Conservation (phyloP, 306 rosid genomes). For the Sesbania bispinosa region DNA sequence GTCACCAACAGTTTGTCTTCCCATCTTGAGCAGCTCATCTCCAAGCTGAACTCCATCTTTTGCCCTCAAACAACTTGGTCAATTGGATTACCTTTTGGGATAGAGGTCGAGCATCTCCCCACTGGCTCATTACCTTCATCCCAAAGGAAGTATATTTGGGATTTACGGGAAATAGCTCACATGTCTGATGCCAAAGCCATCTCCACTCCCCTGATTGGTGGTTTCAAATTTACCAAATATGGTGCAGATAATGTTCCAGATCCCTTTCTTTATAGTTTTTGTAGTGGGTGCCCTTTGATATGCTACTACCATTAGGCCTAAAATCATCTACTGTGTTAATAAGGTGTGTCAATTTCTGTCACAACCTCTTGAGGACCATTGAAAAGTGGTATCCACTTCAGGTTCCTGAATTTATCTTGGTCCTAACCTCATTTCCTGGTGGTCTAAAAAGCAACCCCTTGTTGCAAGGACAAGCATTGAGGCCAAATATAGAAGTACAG, state of each 20-base stretch:
- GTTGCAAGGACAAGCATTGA: background rate
- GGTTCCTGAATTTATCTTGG: background rate
- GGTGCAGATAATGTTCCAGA: background rate
- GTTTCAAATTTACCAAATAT: background rate
- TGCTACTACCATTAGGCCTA: background rate
- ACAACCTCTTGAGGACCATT: background rate
- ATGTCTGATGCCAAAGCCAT: too few species aligned
- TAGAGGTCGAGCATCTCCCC: background rate
- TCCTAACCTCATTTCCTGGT: background rate
- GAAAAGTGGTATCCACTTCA: background rate
- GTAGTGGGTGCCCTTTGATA: background rate
- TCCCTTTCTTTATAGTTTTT: background rate
- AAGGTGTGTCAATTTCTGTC: background rate
- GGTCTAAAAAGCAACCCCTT: background rate
- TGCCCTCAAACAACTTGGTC: background rate
- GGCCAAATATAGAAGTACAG: background rate
- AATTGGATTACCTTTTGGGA: background rate
- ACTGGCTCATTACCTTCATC: background rate
- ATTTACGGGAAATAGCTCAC: too few species aligned
- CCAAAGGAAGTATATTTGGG: background rate
- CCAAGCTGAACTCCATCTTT: background rate
- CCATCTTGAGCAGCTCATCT: background rate
- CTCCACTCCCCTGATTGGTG: background rate
- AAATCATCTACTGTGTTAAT: background rate
- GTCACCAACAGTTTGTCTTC: background rate